These are phyloP conservation scores for Pichia sp. DNA, from an alignment of 1,139 yeast species.

Conservation along the genomic window DNA sequence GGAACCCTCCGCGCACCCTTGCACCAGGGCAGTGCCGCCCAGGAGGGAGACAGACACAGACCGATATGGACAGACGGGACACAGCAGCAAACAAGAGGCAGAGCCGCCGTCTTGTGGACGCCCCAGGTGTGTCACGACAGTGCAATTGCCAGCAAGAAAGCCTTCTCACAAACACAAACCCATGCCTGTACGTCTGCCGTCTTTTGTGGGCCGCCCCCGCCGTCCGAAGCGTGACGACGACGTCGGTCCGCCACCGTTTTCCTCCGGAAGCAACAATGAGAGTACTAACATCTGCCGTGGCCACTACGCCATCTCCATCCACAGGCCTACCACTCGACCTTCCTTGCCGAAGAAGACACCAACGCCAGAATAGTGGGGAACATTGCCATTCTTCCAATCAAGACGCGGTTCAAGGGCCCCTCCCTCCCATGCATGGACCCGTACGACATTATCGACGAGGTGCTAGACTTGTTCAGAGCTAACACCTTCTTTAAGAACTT, in stretches of 20 bases:
- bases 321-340: constrained; percentile 88
- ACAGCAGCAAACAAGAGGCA: too few relatives aligned
- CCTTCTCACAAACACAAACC: not conserved
- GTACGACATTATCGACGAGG: constrained; percentile 89
- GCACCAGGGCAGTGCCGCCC: too few relatives aligned
- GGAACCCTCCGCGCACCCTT: not conserved
- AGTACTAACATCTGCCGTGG: not conserved
- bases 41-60: too few relatives aligned
- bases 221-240: too few relatives aligned
- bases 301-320: constrained; percentile 1
- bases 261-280: too few relatives aligned
- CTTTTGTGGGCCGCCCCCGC: too few relatives aligned
- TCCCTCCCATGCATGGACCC: constrained; percentile 78
- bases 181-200: not conserved
- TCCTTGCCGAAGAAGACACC: constrained; percentile 56
- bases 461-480: constrained; percentile 86
- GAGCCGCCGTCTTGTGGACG: too few relatives aligned
- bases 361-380: constrained; percentile 53
- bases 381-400: constrained; percentile 75
- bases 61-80: too few relatives aligned
- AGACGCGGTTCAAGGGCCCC: constrained; percentile 85
- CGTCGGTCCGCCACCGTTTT: too few relatives aligned
- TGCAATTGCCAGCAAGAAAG: not conserved
- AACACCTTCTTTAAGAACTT: constrained; percentile 94
- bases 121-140: too few relatives aligned